phyloP scores from a whole-genome alignment of 1,284 basidiomycete species.

The Neonothopanus nambi region DNA sequence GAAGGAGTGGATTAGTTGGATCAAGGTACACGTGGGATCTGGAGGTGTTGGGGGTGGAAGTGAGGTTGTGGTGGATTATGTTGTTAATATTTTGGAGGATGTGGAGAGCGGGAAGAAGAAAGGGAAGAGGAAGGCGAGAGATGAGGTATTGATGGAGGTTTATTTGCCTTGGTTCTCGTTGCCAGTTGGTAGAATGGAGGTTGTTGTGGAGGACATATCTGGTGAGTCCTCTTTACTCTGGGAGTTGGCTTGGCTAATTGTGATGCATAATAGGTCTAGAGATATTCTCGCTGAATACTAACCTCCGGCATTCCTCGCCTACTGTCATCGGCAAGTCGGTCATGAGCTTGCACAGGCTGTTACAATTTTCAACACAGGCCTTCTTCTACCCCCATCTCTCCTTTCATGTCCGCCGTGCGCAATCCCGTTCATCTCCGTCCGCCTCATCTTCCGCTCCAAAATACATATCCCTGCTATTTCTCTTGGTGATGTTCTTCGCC shows the following conservation, averaged over 20 bases:
- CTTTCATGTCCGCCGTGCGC: slow-evolving; percentile 29
- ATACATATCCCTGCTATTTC: slow-evolving; percentile 23
- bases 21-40: slow-evolving; percentile 56
- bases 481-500: slow-evolving; percentile 31
- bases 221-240: slow-evolving; percentile 40
- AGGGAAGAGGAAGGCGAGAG: slow-evolving; percentile 31
- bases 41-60: slow-evolving; percentile 47
- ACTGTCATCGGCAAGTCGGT: slow-evolving; percentile 22
- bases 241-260: slow-evolving; percentile 6
- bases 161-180: slow-evolving; percentile 68
- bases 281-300: slow-evolving; percentile 43
- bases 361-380: slow-evolving; percentile 55
- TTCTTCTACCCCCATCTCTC: slow-evolving; percentile 57
- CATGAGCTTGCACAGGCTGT: slow-evolving; percentile 34
- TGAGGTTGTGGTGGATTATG: slow-evolving; percentile 61
- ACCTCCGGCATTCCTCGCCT: slow-evolving; percentile 47
- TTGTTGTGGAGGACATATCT: slow-evolving; percentile 50
- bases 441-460: slow-evolving; percentile 2
- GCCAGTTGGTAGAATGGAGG: slow-evolving; percentile 64
- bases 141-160: slow-evolving; percentile 40
- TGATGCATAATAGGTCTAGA: slow-evolving; percentile 40
- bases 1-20: slow-evolving; percentile 65
- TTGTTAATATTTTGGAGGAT: slow-evolving; percentile 41
- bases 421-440: neutral
- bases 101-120: slow-evolving; percentile 28